Percentiles rank a stretch among this genome's conserved stretches.
Evolutionary conservation across 2,329 filamentous ascomycete species (phyloP).

Genomic region (Colletotrichum sp.): DNA sequence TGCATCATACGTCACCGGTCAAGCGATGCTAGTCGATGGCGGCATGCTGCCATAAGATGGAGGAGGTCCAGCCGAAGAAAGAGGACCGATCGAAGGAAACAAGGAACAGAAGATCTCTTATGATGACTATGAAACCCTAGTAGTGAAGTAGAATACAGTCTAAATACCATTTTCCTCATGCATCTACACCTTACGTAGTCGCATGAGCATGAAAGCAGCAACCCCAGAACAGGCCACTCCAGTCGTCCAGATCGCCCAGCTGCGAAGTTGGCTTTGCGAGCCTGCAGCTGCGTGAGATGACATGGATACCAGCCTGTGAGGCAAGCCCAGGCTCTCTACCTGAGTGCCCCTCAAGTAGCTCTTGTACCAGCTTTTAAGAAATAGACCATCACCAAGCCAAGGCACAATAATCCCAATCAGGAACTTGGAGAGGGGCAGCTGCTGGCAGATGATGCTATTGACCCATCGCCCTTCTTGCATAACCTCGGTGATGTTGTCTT

Average conservation of each 20-base stretch:
- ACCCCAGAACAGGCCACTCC: neutral
- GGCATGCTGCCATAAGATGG: conserved; percentile 14
- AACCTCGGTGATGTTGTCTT: neutral
- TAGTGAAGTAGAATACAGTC: neutral
- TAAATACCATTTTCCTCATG: neutral
- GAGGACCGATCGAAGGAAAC: rapidly evolving
- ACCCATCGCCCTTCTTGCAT: neutral
- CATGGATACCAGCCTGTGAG: neutral
- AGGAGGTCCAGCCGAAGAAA: neutral
- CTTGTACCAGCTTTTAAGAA: neutral
- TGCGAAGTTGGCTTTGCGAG: neutral
- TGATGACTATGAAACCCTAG: neutral
- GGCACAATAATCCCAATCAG: neutral
- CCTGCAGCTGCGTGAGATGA: neutral
- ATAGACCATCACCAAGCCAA: neutral
- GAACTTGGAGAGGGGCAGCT: neutral
- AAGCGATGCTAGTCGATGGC: conserved; percentile 30
- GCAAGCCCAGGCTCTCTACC: neutral
- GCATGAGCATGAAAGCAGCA: neutral
- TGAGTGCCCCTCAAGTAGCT: neutral
- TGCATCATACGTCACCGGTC: conserved; percentile 30
- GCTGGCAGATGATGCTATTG: neutral
- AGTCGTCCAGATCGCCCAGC: neutral
- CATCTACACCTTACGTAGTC: neutral
- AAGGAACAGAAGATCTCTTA: neutral